Evolutionary conservation across 2,329 filamentous ascomycete species (phyloP).

Genomic region (Diaporthe citri): DNA sequence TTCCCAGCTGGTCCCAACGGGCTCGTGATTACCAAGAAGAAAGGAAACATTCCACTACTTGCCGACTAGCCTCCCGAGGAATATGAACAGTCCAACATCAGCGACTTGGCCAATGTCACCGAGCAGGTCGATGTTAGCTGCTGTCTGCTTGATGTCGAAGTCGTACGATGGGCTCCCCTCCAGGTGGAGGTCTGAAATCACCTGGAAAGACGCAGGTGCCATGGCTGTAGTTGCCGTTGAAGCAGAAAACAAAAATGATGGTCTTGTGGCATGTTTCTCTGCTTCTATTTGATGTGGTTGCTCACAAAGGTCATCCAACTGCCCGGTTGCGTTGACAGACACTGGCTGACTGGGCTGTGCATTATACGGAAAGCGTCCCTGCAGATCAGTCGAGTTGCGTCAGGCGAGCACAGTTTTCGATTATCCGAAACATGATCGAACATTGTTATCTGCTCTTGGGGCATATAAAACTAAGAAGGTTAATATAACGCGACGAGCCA

Average conservation of each 20-base stretch:
- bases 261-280: neutral
- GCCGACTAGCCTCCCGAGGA: slow-evolving; percentile 61
- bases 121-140: slow-evolving; percentile 66
- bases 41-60: slow-evolving; percentile 64
- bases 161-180: slow-evolving; percentile 63
- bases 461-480: too few relatives aligned
- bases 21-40: slow-evolving; percentile 69
- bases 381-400: neutral
- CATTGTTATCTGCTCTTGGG: neutral
- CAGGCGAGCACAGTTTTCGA: neutral
- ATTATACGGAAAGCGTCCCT: neutral
- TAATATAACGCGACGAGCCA: neutral
- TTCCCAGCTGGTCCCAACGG: slow-evolving; percentile 58
- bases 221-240: neutral
- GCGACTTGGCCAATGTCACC: slow-evolving; percentile 65
- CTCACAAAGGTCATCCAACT: neutral
- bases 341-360: slow-evolving; percentile 3
- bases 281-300: neutral
- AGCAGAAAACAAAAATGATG: neutral
- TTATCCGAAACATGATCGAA: neutral
- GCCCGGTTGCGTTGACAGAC: neutral
- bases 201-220: slow-evolving; percentile 49
- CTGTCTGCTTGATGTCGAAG: slow-evolving; percentile 56
- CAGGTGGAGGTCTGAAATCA: slow-evolving; percentile 70
- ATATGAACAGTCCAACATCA: slow-evolving; percentile 48